Conservation (phyloP, 306 rosid genomes). For the Cicer cuneatum region DNA sequence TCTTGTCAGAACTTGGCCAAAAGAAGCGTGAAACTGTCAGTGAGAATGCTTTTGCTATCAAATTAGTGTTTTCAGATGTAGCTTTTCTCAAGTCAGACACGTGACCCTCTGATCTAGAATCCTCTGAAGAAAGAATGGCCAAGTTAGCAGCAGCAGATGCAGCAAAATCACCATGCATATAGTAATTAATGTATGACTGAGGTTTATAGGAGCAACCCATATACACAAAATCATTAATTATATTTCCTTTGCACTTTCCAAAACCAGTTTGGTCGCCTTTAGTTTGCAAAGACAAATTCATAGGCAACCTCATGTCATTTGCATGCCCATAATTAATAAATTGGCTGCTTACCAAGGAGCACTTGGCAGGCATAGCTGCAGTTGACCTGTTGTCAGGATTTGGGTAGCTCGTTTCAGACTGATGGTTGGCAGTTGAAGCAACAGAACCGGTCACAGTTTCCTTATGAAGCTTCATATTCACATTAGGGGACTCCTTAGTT, state of each 20-base stretch:
- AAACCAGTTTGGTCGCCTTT: constrained; percentile 48
- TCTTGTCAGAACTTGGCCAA: constrained; percentile 92
- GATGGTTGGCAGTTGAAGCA: constrained; percentile 49
- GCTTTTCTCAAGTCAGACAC: constrained; percentile 60
- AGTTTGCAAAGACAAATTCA: constrained; percentile 51
- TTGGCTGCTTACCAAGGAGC: constrained; percentile 49
- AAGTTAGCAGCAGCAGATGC: constrained; percentile 91
- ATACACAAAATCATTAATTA: constrained; percentile 54
- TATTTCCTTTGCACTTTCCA: constrained; percentile 51
- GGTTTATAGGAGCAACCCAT: constrained; percentile 72
- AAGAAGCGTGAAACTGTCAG: constrained; percentile 81
- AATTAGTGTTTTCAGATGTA: constrained; percentile 55
- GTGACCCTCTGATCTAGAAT: constrained; percentile 64
- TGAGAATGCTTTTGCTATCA: constrained; percentile 86
- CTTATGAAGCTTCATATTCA: constrained; percentile 44
- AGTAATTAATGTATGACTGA: constrained; percentile 73
- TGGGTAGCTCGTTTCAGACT: constrained; percentile 44
- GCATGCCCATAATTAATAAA: constrained; percentile 43
- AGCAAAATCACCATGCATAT: constrained; percentile 89
- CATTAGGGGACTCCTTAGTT: constrained; percentile 37
- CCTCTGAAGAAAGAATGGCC: constrained; percentile 75
- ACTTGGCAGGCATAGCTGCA: constrained; percentile 45
- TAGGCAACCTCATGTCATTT: constrained; percentile 43
- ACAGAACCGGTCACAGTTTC: constrained; percentile 44
- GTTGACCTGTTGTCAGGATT: constrained; percentile 48